Conservation (phyloP, 495 filamentous ascomycete species). For the Neurospora sp. region DNA sequence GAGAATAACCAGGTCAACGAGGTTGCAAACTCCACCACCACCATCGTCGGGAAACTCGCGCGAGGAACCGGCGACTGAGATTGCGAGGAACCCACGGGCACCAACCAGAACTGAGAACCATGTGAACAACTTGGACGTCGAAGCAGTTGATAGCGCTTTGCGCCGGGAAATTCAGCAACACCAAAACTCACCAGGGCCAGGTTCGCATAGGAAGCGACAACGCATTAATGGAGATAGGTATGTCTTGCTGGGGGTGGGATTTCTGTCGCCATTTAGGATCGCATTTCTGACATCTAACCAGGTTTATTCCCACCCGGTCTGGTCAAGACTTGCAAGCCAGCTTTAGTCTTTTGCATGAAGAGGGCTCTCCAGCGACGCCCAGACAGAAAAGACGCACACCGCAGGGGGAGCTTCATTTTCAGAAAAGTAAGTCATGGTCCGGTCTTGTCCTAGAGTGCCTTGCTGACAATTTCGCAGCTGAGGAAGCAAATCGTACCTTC, state of each 20-base stretch:
- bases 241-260: conserved; percentile 1
- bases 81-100: conserved; percentile 17
- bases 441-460: neutral
- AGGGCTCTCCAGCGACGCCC: conserved; percentile 84
- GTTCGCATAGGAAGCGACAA: conserved; percentile 79
- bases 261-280: neutral
- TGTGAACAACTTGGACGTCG: conserved; percentile 23
- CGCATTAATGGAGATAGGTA: conserved; percentile 77
- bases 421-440: conserved; percentile 57
- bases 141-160: conserved; percentile 24
- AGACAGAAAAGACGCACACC: conserved; percentile 74
- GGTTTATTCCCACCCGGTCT: conserved; percentile 91
- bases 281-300: conserved; percentile 21
- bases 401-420: conserved; percentile 86
- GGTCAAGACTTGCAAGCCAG: conserved; percentile 89
- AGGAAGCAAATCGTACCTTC: conserved; percentile 89
- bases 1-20: conserved; percentile 17
- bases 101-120: conserved; percentile 17
- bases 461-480: conserved; percentile 53
- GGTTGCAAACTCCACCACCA: conserved; percentile 30
- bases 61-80: conserved; percentile 24
- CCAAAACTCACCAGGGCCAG: conserved; percentile 62
- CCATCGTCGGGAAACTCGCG: conserved; percentile 23
- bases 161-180: conserved; percentile 33
- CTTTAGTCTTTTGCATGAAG: conserved; percentile 81